Evolutionary conservation across 2,329 filamentous ascomycete species (phyloP), one percentile per base, ranked within the genome.

Genomic region (Fusarium acutatum): DNA sequence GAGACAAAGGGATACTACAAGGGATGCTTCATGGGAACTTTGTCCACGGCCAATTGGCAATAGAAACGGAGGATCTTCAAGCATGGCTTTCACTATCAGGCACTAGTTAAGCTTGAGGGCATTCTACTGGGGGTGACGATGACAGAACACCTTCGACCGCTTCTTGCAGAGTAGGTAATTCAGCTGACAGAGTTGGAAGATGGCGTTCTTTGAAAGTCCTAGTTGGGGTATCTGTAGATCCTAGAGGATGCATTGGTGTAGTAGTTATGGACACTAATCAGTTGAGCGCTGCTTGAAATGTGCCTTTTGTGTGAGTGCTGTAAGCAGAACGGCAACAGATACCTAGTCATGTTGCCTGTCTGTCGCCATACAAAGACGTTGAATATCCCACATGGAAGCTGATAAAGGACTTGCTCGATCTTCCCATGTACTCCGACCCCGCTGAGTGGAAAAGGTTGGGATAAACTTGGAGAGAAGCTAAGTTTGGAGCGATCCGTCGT

Each of bases 391-490:
- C 41, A 40, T 59, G 41, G 56, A 50, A 59, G 20, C 41, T 46
- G 60, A 26, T 46, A 53, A 26, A 32, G 34, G 43, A 30, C 58
- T 30, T 40, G 34, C 28, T 60, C n/a, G 26, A 38, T 28, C 26
- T 46, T 52, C 60, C 46, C 59, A 40, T 40, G 38, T 40, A 28
- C 24, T 69, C 24, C 40, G 58, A 69, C 67, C 73, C 74, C 72
- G 56, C 72, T 61, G 69, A 43, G 64, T 61, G 60, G 38, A 69
- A 69, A 66, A 69, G 65, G 67, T 74, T 64, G 54, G 70, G 72
- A 73, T 67, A 72, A 54, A 64, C 63, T 52, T 66, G 50, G 44
- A 73, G 58, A 56, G 46, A 34, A 62, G 46, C 46, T 34, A 37
- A 24, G 34, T 60, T 60, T 38, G 34, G 28, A 46, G 54, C 57